These are phyloP conservation scores for Penicillium sp. DNA, from an alignment of 2,329 filamentous ascomycete species.

Conservation along the genomic window DNA sequence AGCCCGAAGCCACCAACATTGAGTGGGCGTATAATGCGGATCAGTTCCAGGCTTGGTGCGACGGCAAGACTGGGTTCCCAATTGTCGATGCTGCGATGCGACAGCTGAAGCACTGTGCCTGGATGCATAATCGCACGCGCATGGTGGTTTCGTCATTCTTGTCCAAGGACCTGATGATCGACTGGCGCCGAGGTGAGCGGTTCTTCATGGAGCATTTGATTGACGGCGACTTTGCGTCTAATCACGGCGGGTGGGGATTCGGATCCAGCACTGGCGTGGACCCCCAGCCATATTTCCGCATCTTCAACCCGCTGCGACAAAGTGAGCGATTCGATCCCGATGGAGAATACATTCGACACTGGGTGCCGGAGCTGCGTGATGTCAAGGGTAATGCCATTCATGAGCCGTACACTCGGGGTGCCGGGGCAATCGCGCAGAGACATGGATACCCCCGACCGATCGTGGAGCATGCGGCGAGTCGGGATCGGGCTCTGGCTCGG, in stretches of 20 bases:
- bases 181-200: constrained; percentile 81
- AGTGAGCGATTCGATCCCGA: constrained; percentile 83
- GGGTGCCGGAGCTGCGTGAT: constrained; percentile 75
- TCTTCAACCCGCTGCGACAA: constrained; percentile 86
- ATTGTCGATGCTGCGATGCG: constrained; percentile 89
- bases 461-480: constrained; percentile 73
- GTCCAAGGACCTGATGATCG: constrained; percentile 77
- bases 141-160: constrained; percentile 86
- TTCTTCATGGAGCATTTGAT: constrained; percentile 84
- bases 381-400: constrained; percentile 75
- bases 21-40: constrained; percentile 77
- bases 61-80: constrained; percentile 77
- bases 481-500: constrained; percentile 69
- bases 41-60: constrained; percentile 75
- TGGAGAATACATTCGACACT: constrained; percentile 80
- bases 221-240: constrained; percentile 80
- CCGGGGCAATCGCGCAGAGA: constrained; percentile 63
- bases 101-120: constrained; percentile 70
- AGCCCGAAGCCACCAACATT: constrained; percentile 83
- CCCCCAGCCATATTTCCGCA: constrained; percentile 86
- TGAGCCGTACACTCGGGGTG: constrained; percentile 76
- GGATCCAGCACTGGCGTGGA: constrained; percentile 74
- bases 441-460: constrained; percentile 76
- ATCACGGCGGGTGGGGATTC: constrained; percentile 75
- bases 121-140: constrained; percentile 84